Evolutionary conservation across 1,284 basidiomycete species (phyloP), one percentile per base, ranked within the genome.

Genomic region (Ganoderma sinense): DNA sequence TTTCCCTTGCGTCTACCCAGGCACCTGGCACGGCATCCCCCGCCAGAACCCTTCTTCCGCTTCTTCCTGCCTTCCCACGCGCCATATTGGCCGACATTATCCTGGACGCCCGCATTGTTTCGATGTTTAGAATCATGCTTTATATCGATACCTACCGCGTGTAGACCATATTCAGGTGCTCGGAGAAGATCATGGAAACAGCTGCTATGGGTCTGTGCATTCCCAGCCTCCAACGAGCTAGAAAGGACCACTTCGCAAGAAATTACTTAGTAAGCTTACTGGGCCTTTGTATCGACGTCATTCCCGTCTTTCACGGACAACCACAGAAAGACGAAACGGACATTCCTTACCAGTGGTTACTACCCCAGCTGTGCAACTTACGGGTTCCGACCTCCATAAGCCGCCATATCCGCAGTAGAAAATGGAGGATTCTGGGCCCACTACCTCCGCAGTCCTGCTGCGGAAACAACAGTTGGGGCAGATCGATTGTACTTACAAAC

Each of bases 21-120:
- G n/a, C n/a, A n/a, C 56, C 70, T 67, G 70, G 70, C 68, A 69
- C 71, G 61, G 55, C 26, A 41, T 33, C 29, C 18, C 33, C 65
- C 67, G 62, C 67, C 60, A 65, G 18, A 68, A 65, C 66, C 36
- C 23, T 62, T 67, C 36, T 29, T 55, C 29, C 56, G 23, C 56
- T 8, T 65, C 58, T 61, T 58, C 65, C 33, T n/a, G n/a, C n/a
- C 56, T 31, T 66, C 61, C 61, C 65, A 60, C 58, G 33, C 64
- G 11, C 13, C 45, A 48, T 48, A n/a, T 48, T 48, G 7, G n/a
- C n/a, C 20, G 3, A n/a, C n/a, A n/a, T n/a, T n/a, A 48, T 10
- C 45, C 45, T 23, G 45, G 20, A 48, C 45, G 45, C 20, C 20
- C 20, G 7, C 45, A 23, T 48, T 48, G 45, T 48, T 23, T n/a